Conservation (phyloP, 2,329 filamentous ascomycete genomes). For the Ascochyta koolunga region DNA sequence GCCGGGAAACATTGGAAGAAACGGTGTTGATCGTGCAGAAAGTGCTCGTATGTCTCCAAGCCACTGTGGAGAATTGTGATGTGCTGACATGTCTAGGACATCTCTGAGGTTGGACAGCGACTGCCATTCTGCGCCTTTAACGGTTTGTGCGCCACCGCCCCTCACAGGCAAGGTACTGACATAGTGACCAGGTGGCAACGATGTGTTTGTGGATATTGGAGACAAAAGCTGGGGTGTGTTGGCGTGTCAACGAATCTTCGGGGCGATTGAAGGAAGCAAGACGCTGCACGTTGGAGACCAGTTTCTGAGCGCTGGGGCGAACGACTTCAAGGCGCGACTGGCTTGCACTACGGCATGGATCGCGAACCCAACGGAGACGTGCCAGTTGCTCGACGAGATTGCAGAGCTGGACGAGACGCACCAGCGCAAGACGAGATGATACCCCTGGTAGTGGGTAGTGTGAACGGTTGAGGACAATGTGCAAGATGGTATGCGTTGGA, state of each 20-base stretch:
- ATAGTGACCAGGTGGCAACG: slow-evolving; percentile 72
- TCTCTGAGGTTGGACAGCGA: slow-evolving; percentile 69
- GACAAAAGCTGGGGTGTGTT: slow-evolving; percentile 97
- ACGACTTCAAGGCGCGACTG: slow-evolving; percentile 94
- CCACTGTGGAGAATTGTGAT: background rate
- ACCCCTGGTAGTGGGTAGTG: background rate
- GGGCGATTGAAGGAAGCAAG: slow-evolving; percentile 73
- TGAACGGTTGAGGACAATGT: background rate
- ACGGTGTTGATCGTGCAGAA: slow-evolving; percentile 94
- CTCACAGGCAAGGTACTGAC: slow-evolving; percentile 20
- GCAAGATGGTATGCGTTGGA: slow-evolving; percentile 3
- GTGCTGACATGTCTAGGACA: slow-evolving; percentile 58
- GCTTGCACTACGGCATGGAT: slow-evolving; percentile 98
- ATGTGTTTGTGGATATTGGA: slow-evolving; percentile 98
- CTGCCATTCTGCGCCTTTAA: slow-evolving; percentile 98
- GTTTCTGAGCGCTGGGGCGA: slow-evolving; percentile 85
- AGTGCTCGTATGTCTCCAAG: slow-evolving; percentile 61
- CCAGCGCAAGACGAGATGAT: slow-evolving; percentile 44
- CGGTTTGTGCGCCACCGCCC: slow-evolving; percentile 52
- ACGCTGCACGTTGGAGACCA: slow-evolving; percentile 96
- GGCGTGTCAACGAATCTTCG: slow-evolving; percentile 91
- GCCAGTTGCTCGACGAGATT: slow-evolving; percentile 86
- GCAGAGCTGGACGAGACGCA: slow-evolving; percentile 51
- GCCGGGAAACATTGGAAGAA: slow-evolving; percentile 90
- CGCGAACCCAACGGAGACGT: slow-evolving; percentile 88